Percentiles rank a stretch among this genome's conserved stretches.
Conservation (phyloP, 306 rosid species). For the peach (Prunus persica) region DNA sequence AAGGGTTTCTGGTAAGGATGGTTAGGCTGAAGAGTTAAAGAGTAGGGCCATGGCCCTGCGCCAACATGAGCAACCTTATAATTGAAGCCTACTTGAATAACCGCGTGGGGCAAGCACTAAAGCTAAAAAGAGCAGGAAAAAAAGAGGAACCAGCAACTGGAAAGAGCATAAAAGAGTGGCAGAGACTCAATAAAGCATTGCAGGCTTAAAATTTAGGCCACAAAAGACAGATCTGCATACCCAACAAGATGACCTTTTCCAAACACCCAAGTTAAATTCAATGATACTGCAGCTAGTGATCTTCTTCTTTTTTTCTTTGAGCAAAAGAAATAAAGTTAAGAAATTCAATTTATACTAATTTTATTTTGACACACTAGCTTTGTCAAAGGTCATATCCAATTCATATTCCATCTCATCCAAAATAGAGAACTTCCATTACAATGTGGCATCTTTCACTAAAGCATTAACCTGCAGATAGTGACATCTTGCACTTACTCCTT, state of each 20-base stretch:
- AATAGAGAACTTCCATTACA: background rate
- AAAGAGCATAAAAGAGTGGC: constrained; percentile 10
- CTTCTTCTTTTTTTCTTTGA: background rate
- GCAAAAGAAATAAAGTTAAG: background rate
- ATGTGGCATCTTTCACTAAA: background rate
- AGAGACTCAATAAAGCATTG: constrained; percentile 4
- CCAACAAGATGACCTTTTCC: background rate
- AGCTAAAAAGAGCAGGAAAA: background rate
- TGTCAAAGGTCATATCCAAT: background rate
- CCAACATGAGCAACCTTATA: too few relatives aligned
- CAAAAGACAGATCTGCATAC: constrained; percentile 2
- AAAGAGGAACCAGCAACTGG: constrained; percentile 14
- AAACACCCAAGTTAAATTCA: background rate
- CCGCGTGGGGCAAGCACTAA: constrained; percentile 25
- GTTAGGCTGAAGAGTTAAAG: too few relatives aligned
- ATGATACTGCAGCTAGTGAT: background rate
- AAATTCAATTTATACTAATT: too few relatives aligned
- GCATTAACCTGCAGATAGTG: background rate
- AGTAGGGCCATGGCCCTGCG: too few relatives aligned
- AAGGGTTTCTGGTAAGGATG: too few relatives aligned
- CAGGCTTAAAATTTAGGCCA: constrained; percentile 1
- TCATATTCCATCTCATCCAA: background rate
- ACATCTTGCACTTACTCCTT: constrained; percentile 17
- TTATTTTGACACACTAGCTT: background rate
- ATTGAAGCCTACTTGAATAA: background rate